Percentiles rank a stretch among this genome's conserved stretches.
phyloP scores from a whole-genome alignment of 306 rosid genomes.

The Castanopsis chinensis region DNA sequence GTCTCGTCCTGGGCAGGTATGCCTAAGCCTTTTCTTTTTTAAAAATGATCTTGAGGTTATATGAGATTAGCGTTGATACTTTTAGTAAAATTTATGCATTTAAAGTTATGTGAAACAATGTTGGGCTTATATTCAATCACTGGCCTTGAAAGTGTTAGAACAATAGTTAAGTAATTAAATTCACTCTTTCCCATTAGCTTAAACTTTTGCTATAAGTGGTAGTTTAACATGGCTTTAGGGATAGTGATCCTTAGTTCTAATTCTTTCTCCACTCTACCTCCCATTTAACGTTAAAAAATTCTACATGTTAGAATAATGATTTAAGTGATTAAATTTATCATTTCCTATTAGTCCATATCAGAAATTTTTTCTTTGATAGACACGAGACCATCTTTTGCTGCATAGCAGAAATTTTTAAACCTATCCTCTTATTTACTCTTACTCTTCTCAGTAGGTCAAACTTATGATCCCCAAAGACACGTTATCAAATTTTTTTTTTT shows the following conservation, averaged over 20 bases:
- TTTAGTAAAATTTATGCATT: neutral
- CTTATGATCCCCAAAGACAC: neutral
- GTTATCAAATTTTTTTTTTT: neutral
- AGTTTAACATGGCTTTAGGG: too few species aligned
- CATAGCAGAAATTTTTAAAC: neutral
- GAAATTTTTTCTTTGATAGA: neutral
- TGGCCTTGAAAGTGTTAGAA: neutral
- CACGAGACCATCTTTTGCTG: neutral
- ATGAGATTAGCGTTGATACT: neutral
- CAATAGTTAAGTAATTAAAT: too few species aligned
- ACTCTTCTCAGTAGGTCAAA: neutral
- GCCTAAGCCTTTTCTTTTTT: constrained; percentile 3
- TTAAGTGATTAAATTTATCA: too few species aligned
- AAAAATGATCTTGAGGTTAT: neutral
- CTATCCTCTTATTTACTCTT: neutral
- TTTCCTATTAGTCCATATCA: too few species aligned
- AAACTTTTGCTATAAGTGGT: too few species aligned
- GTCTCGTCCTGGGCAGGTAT: constrained; percentile 95
- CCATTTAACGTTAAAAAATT: too few species aligned
- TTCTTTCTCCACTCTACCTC: too few species aligned
- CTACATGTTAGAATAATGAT: too few species aligned
- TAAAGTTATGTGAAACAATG: neutral
- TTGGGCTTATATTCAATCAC: neutral
- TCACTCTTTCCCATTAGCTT: too few species aligned
- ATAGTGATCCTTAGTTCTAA: too few species aligned